Conservation (phyloP, 192 early-diverging fungal species). For the Backusella psychrophila region DNA sequence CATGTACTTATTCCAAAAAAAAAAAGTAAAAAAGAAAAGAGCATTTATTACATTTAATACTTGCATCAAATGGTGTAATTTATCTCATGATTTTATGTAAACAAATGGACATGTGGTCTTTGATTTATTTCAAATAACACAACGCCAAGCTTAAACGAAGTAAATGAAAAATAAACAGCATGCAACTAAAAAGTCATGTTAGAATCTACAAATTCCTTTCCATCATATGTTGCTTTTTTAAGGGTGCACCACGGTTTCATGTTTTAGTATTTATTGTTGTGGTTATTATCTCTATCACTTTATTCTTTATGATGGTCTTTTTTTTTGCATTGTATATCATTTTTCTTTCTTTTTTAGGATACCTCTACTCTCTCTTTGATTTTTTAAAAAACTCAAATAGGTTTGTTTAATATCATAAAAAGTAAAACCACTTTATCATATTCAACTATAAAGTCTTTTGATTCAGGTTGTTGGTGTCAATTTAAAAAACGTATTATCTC, state of each 20-base stretch:
- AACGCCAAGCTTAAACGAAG: not conserved
- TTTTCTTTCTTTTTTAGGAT: not conserved
- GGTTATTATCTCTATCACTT: not conserved
- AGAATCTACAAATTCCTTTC: not conserved
- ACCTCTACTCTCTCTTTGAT: not conserved
- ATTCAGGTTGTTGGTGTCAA: too few relatives aligned
- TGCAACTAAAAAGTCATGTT: not conserved
- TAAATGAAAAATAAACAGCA: not conserved
- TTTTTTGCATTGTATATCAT: too few relatives aligned
- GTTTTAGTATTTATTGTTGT: not conserved
- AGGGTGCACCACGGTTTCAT: not conserved
- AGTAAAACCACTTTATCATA: not conserved
- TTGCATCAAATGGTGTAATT: conserved; percentile 2
- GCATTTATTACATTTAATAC: not conserved
- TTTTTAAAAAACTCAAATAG: not conserved
- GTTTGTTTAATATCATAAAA: not conserved
- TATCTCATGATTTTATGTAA: not conserved
- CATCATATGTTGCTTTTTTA: not conserved
- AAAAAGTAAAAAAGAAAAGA: not conserved
- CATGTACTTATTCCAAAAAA: not conserved
- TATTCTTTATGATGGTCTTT: too few relatives aligned
- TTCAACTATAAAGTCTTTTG: not conserved
- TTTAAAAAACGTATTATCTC: not conserved
- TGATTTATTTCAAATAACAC: not conserved
- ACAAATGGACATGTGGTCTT: not conserved